phyloP scores from a whole-genome alignment of 495 filamentous ascomycete species.

The Trichoderma gamsii region DNA sequence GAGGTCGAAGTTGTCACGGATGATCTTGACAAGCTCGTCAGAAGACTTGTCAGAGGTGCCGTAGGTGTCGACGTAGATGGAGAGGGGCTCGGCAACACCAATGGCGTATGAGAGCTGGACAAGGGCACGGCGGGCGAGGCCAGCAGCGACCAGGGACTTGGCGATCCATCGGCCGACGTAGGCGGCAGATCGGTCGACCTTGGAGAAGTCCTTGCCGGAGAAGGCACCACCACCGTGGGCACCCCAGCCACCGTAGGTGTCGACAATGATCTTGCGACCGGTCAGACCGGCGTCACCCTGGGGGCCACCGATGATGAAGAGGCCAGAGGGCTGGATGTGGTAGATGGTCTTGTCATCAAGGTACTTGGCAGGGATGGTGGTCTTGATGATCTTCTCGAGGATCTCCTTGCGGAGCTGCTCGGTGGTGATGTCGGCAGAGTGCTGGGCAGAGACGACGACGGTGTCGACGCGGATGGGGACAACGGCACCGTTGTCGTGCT shows the following conservation, averaged over 20 bases:
- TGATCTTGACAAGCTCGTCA: slow-evolving; percentile 84
- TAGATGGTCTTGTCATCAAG: slow-evolving; percentile 89
- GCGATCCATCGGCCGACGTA: slow-evolving; percentile 98
- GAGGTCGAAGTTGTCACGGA: slow-evolving; percentile 92
- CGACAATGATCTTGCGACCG: slow-evolving; percentile 99
- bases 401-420: slow-evolving; percentile 91
- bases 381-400: slow-evolving; percentile 94
- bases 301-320: slow-evolving; percentile 98
- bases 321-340: slow-evolving; percentile 96
- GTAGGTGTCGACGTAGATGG: slow-evolving; percentile 81
- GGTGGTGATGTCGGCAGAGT: slow-evolving; percentile 81
- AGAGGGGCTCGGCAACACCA: slow-evolving; percentile 93
- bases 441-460: slow-evolving; percentile 92
- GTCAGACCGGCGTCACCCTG: slow-evolving; percentile 99
- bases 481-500: slow-evolving; percentile 90
- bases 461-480: slow-evolving; percentile 91
- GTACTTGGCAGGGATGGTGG: slow-evolving; percentile 85
- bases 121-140: slow-evolving; percentile 81
- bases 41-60: slow-evolving; percentile 68
- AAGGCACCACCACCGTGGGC: slow-evolving; percentile 99
- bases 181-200: slow-evolving; percentile 96
- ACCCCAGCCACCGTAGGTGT: slow-evolving; percentile 99
- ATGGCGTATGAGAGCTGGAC: slow-evolving; percentile 99
- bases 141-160: slow-evolving; percentile 88
- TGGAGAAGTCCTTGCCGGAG: slow-evolving; percentile 99